Percentiles rank a stretch among this genome's conserved stretches.
phyloP scores from a whole-genome alignment of 768 basidiomycete genomes.

The Trichaptum fuscoviolaceum region DNA sequence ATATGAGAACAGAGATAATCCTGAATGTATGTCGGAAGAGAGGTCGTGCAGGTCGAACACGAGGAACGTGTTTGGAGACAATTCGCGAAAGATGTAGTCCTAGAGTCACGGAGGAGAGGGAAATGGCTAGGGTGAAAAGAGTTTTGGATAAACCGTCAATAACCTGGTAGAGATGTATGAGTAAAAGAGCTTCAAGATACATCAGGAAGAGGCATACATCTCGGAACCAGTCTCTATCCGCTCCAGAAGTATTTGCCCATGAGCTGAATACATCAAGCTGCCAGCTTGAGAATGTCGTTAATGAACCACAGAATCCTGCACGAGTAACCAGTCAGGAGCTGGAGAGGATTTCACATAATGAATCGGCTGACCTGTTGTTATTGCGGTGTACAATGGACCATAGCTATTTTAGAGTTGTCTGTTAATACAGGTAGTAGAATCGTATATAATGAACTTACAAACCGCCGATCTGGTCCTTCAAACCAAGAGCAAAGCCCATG shows the following conservation, averaged over 20 bases:
- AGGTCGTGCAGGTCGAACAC: conserved; percentile 36
- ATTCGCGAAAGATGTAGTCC: conserved; percentile 58
- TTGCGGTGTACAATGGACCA: conserved; percentile 79
- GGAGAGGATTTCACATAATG: not conserved
- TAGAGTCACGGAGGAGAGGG: conserved; percentile 70
- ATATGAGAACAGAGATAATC: conserved; percentile 54
- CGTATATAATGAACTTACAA: conserved; percentile 48
- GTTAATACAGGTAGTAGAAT: not conserved
- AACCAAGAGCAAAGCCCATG: conserved; percentile 76
- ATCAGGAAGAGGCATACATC: conserved; percentile 46
- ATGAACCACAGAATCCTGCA: conserved; percentile 87
- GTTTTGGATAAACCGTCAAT: conserved; percentile 83
- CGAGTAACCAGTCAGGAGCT: conserved; percentile 4
- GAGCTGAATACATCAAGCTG: conserved; percentile 82
- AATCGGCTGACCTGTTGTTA: conserved; percentile 66
- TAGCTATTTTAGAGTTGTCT: conserved; percentile 47
- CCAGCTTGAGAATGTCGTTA: conserved; percentile 98
- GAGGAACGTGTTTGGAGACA: conserved; percentile 36
- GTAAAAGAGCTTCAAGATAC: not conserved
- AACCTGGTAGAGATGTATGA: conserved; percentile 43
- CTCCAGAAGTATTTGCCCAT: conserved; percentile 65
- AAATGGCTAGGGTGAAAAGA: conserved; percentile 70
- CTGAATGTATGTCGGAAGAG: conserved; percentile 46
- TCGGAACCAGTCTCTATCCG: conserved; percentile 57
- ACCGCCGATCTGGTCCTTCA: conserved; percentile 67